Conservation (phyloP, 148 eudicot genomes). For the Pouteria glomerata region DNA sequence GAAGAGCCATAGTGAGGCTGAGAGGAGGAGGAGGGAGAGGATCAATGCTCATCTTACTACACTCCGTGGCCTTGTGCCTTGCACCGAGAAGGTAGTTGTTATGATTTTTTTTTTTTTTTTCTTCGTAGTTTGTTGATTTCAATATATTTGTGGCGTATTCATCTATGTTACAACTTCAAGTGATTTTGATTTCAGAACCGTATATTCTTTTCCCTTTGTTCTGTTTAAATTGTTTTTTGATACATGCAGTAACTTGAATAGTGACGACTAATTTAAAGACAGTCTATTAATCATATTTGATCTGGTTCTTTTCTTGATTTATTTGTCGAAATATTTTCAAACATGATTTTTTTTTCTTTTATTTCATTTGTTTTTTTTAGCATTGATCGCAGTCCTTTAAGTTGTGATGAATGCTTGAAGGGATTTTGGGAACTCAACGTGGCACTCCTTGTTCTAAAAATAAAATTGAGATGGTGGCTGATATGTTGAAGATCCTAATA, state of each 20-base stretch:
- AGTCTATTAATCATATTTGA: not conserved
- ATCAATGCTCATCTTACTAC: slow-evolving; percentile 44
- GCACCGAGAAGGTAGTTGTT: slow-evolving; percentile 43
- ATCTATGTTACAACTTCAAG: not conserved
- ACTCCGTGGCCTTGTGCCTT: slow-evolving; percentile 42
- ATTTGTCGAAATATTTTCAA: not conserved
- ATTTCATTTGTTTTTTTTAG: not conserved
- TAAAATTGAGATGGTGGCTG: not conserved
- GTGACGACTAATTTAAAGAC: not conserved
- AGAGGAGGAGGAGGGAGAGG: slow-evolving; percentile 57
- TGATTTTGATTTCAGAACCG: too few relatives aligned
- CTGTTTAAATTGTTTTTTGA: not conserved
- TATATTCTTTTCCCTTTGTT: not conserved
- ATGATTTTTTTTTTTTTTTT: not conserved
- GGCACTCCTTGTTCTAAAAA: not conserved
- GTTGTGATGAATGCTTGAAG: not conserved
- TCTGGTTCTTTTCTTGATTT: not conserved
- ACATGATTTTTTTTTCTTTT: not conserved
- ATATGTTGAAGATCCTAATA: not conserved
- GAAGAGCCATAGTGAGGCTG: slow-evolving; percentile 62
- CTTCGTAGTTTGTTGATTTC: not conserved
- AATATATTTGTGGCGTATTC: not conserved
- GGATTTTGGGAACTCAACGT: not conserved
- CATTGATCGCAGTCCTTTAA: not conserved
- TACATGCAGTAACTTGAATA: not conserved